These are phyloP conservation scores for Hypseocharis bilobata DNA, from an alignment of 441 rosid species.

Conservation along the genomic window DNA sequence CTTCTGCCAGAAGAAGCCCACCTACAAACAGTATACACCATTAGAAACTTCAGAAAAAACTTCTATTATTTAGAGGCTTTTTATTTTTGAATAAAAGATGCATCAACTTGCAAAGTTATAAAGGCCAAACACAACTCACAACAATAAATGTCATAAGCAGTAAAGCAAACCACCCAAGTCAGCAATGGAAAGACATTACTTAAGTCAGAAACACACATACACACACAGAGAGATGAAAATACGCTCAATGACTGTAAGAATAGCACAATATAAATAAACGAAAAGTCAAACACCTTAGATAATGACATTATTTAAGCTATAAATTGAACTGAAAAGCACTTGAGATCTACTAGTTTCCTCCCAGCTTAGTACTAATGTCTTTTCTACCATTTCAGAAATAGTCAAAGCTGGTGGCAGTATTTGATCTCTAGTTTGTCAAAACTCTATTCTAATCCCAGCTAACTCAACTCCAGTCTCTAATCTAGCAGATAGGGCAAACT, in stretches of 20 bases:
- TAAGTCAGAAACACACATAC: not conserved
- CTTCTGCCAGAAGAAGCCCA: slow-evolving; percentile 68
- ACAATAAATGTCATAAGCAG: not conserved
- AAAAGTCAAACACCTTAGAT: not conserved
- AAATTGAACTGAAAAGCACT: not conserved
- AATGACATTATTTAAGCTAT: not conserved
- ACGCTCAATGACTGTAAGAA: not conserved
- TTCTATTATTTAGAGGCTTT: slow-evolving; percentile 12
- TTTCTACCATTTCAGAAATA: not conserved
- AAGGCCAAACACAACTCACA: not conserved
- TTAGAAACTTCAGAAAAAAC: slow-evolving; percentile 13
- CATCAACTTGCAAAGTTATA: not conserved
- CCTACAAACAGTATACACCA: slow-evolving; percentile 32
- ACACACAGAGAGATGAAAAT: not conserved
- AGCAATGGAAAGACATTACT: not conserved
- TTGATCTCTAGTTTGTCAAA: not conserved
- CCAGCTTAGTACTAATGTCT: not conserved
- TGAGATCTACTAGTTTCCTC: not conserved
- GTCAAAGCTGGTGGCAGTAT: not conserved
- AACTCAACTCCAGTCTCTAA: not conserved
- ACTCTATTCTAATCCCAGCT: not conserved
- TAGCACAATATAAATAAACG: not conserved
- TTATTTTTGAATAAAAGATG: not conserved
- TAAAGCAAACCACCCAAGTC: not conserved
- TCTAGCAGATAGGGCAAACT: not conserved